Evolutionary conservation across 768 basidiomycete genomes (phyloP), one percentile per base, ranked within the genome.

Genomic region (Leccinum arenicola): DNA sequence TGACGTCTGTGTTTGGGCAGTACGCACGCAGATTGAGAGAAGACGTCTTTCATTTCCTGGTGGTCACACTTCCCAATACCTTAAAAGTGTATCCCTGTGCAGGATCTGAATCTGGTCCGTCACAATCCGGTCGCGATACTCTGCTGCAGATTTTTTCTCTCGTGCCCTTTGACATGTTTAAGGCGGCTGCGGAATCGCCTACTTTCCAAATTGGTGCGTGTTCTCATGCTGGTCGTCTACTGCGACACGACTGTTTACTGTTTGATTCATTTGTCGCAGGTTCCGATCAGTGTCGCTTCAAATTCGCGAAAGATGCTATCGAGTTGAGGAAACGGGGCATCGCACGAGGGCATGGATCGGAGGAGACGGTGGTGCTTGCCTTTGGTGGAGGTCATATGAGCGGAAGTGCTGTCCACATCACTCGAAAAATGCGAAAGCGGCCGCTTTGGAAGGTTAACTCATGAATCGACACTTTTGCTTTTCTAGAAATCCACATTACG

Each of bases 331-430:
- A 92, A 74, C 85, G 84, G 69, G 85, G 86, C n/a, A 81, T 86
- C 69, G 82, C 84, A 50, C 84, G 86, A 61, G 87, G 84, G 55
- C 76, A 81, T 61, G 85, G 88, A 57, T 85, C 84, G 60, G 90
- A 91, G 73, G 93, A 95, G 75, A 91, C 90, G n/a, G 93, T 95
- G 47, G 93, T 96, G 54, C 79, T 95, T 65, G 92, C 91, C 38
- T 93, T 95, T 75, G 90, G 90, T 58, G 88, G 85, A 61, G 80
- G 78, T 65, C 86, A 79, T 64, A 79, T 78, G 73, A 86, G 80
- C 53, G 84, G 82, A 58, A 92, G 86, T 67, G 84, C 88, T 56
- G 91, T 95, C 65, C 91, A 93, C 73, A 81, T 96, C 70, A 93
- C 93, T 50, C 84, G 92, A 64, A 94, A 95, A 76, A 78, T 88